Evolutionary conservation across 2,329 filamentous ascomycete genomes (phyloP).

Genomic region (Fusarium liriodendri): DNA sequence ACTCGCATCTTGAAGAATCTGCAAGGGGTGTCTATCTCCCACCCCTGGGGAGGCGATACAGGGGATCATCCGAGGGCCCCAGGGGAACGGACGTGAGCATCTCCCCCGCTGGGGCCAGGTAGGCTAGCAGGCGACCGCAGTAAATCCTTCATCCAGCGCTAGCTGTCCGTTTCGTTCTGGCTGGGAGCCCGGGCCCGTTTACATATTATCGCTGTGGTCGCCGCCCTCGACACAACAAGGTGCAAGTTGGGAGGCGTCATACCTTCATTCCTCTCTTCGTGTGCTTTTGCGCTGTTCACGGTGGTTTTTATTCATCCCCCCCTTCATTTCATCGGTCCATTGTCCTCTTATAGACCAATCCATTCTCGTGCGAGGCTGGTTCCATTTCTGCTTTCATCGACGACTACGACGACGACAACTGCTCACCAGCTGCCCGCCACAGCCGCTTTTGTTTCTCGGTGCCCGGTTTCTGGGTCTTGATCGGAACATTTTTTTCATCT

Average conservation of each 20-base stretch:
- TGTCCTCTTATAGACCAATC: slow-evolving; percentile 22
- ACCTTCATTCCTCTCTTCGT: slow-evolving; percentile 31
- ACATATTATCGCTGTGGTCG: slow-evolving; percentile 42
- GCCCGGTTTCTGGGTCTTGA: slow-evolving; percentile 13
- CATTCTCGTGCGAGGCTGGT: slow-evolving; percentile 34
- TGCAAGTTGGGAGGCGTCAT: slow-evolving; percentile 13
- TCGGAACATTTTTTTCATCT: background rate
- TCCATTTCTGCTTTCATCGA: slow-evolving; percentile 2
- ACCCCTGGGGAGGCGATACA: background rate
- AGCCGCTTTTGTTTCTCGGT: slow-evolving; percentile 16
- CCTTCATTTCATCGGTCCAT: slow-evolving; percentile 5
- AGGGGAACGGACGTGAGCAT: slow-evolving; percentile 1
- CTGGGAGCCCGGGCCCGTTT: slow-evolving; percentile 10
- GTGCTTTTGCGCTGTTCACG: slow-evolving; percentile 22
- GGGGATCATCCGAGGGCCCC: slow-evolving; percentile 1
- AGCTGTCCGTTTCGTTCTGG: background rate
- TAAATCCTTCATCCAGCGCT: slow-evolving; percentile 11
- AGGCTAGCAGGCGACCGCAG: background rate
- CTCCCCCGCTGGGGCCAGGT: background rate
- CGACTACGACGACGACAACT: slow-evolving; percentile 16
- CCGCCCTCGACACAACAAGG: slow-evolving; percentile 25
- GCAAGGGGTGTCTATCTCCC: slow-evolving; percentile 8
- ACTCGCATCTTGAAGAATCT: slow-evolving; percentile 18
- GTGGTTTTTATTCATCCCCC: slow-evolving; percentile 12
- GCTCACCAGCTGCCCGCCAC: slow-evolving; percentile 21